Evolutionary conservation across 495 filamentous ascomycete genomes (phyloP).

Genomic region (Aspergillus nanangensis): DNA sequence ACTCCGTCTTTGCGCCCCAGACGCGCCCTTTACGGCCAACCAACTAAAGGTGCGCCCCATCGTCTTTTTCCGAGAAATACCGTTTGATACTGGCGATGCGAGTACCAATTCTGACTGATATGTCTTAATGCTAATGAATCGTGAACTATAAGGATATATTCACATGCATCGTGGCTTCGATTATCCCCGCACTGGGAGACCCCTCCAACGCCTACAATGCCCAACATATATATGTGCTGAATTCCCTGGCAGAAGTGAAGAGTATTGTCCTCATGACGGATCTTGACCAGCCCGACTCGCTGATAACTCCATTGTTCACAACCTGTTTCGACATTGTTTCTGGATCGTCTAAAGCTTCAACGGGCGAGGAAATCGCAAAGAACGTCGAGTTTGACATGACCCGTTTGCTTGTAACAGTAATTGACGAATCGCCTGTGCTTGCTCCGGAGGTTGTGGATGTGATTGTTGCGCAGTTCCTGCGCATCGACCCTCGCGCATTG

Average conservation of each 20-base stretch:
- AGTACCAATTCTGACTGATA: too few relatives aligned
- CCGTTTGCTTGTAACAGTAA: constrained; percentile 71
- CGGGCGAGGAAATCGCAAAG: constrained; percentile 76
- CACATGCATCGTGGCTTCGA: constrained; percentile 74
- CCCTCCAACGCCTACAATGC: constrained; percentile 87
- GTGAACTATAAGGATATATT: constrained; percentile 75
- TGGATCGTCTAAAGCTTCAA: constrained; percentile 63
- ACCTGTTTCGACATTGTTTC: constrained; percentile 91
- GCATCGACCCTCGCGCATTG: constrained; percentile 63
- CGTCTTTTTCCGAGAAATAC: not conserved
- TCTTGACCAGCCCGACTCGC: constrained; percentile 68
- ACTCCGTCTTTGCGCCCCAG: constrained; percentile 85
- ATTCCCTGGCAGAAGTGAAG: constrained; percentile 87
- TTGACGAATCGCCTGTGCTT: constrained; percentile 81
- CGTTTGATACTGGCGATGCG: too few relatives aligned
- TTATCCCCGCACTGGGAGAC: constrained; percentile 81
- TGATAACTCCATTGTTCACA: constrained; percentile 77
- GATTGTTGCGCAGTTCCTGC: constrained; percentile 90
- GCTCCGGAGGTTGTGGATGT: constrained; percentile 84
- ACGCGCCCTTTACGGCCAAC: constrained; percentile 86
- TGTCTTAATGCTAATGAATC: too few relatives aligned
- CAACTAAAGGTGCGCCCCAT: constrained; percentile 74
- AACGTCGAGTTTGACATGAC: constrained; percentile 93
- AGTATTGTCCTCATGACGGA: constrained; percentile 93
- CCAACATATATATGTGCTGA: constrained; percentile 85